Conservation (phyloP, 2,329 filamentous ascomycete species). For the Venturia carpophila region DNA sequence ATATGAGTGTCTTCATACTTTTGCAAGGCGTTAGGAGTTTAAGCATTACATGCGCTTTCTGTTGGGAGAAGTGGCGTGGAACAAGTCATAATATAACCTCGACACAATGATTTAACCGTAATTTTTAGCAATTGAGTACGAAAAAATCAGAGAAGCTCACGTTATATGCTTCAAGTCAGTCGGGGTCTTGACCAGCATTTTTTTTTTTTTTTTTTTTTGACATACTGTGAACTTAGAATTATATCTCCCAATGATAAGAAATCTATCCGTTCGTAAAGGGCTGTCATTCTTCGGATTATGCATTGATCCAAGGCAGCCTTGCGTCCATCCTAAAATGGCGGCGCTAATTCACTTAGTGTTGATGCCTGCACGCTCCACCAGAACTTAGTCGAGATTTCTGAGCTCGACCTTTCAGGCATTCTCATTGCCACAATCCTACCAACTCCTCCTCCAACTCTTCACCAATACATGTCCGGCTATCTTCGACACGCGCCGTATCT, state of each 20-base stretch:
- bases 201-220: too few species aligned
- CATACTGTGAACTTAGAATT: too few species aligned
- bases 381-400: not conserved
- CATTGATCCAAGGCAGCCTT: not conserved
- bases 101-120: not conserved
- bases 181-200: too few species aligned
- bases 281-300: too few species aligned
- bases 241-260: too few species aligned
- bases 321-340: not conserved
- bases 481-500: not conserved
- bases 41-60: not conserved
- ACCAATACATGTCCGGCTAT: not conserved
- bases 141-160: too few species aligned
- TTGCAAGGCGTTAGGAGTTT: constrained; percentile 1
- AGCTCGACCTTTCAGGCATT: not conserved
- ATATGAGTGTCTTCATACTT: not conserved
- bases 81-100: not conserved
- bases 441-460: not conserved
- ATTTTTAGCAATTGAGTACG: too few species aligned
- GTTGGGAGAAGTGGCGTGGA: not conserved
- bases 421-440: constrained; percentile 7
- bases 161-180: too few species aligned
- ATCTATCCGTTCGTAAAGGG: too few species aligned
- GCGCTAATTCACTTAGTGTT: not conserved
- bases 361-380: not conserved